Evolutionary conservation across 108 stramenopile genomes (phyloP), one percentile per base, ranked within the genome.

Genomic region (Discostella pseudostelligera): DNA sequence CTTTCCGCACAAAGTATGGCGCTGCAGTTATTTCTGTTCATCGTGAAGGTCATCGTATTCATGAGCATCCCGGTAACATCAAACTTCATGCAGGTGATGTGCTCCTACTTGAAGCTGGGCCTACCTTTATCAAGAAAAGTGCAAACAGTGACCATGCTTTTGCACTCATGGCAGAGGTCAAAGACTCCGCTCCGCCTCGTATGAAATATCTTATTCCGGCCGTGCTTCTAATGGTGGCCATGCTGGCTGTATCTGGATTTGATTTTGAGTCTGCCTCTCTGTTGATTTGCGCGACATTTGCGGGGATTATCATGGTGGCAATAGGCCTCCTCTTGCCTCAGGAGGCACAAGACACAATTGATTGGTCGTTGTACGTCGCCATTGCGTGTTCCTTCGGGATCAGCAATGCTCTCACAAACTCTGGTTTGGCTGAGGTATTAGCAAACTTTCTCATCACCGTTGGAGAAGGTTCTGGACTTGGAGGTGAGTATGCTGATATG

Each of bases 11-110:
- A 11, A 73, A 69, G 36, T 93, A 85, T 59, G 92, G 88, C 62
- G 88, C 88, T 21, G 92, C 89, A 32, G 92, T 94, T 10, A 94
- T 94, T 67, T 84, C 92, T 13, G 87, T 94, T 20, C 92, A 94
- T 57, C 78, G 92, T 10, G 87, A 90, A 16, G 88, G 89, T 9
- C 69, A 70, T 37, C 74, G 88, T 32, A 70, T 94, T 39, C 88
- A 90, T 39, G 87, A 94, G 9, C 87, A 88, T 73, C 92, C 92
- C 43, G 87, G 87, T 37, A 76, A 84, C 20, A 78, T 92, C 58
- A 82, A 84, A 59, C 78, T 92, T 2, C 84, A 92, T 48, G 83
- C 86, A 17, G 90, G 90, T 60, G 90, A 92, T 62, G 90, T 89
- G 0, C 75, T 92, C 8, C 70, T 92, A 1, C 67, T 92, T 39